Percentiles rank a stretch among this genome's conserved stretches.
Evolutionary conservation across 1,139 yeast genomes (phyloP).

Genomic region (Geotrichum fermentans): DNA sequence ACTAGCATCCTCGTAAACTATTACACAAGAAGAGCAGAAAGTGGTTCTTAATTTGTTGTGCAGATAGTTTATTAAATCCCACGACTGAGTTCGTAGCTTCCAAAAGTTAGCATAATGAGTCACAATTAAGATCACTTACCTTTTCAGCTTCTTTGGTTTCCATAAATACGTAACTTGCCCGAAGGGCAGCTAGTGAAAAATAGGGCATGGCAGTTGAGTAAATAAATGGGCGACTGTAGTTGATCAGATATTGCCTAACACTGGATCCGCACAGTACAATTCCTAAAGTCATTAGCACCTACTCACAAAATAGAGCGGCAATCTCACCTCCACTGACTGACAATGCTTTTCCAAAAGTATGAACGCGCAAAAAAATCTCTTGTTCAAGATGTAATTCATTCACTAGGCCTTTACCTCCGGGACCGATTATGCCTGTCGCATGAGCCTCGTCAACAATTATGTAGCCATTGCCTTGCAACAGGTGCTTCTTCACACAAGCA

Average conservation of each 20-base stretch:
- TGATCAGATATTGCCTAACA: constrained; percentile 26
- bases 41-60: constrained; percentile 2
- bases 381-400: constrained; percentile 23
- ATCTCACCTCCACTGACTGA: constrained; percentile 27
- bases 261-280: constrained; percentile 26
- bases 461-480: constrained; percentile 22
- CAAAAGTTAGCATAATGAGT: background rate
- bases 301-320: background rate
- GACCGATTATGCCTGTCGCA: constrained; percentile 31
- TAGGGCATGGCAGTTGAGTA: constrained; percentile 28
- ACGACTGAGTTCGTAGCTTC: constrained; percentile 12
- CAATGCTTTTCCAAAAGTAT: constrained; percentile 34
- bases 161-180: constrained; percentile 24
- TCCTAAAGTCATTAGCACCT: too few species aligned
- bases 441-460: constrained; percentile 33
- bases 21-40: constrained; percentile 3
- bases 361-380: constrained; percentile 27
- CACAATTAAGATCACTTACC: background rate
- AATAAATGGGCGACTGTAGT: constrained; percentile 32
- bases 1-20: constrained; percentile 13
- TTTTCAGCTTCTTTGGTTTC: background rate
- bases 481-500: constrained; percentile 14
- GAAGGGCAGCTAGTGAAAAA: constrained; percentile 24
- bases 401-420: constrained; percentile 28
- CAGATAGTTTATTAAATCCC: constrained; percentile 14